Percentiles rank a stretch among this genome's conserved stretches.
Conservation (phyloP, 2,329 filamentous ascomycete genomes). For the Aurifilum marmelostoma region DNA sequence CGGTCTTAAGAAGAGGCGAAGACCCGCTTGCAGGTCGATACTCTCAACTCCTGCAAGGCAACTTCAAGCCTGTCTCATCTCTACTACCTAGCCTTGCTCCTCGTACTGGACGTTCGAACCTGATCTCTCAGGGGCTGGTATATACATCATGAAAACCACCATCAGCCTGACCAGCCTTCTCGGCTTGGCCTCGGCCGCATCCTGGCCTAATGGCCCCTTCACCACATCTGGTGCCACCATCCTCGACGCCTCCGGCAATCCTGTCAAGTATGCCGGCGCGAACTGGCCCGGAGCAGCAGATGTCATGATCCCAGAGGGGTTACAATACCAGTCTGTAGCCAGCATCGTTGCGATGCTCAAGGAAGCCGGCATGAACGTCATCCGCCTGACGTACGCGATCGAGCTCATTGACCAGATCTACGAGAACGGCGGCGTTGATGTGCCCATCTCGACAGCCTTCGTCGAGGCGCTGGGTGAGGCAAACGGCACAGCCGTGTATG, state of each 20-base stretch:
- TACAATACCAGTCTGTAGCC: constrained; percentile 55
- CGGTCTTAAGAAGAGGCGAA: not conserved
- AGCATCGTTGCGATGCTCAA: constrained; percentile 54
- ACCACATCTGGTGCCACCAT: constrained; percentile 33
- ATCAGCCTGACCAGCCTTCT: constrained; percentile 12
- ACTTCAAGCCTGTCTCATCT: not conserved
- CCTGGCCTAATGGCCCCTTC: constrained; percentile 30
- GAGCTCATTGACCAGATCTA: constrained; percentile 58
- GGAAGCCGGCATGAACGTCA: constrained; percentile 56
- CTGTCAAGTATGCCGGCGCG: constrained; percentile 49
- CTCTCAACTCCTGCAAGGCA: not conserved
- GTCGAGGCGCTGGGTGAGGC: constrained; percentile 45
- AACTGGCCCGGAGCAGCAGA: constrained; percentile 59
- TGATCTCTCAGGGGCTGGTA: not conserved
- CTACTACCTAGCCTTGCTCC: not conserved
- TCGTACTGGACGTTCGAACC: not conserved
- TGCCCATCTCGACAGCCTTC: constrained; percentile 43
- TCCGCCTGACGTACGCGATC: constrained; percentile 59
- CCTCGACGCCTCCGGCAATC: constrained; percentile 38
- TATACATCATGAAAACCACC: constrained; percentile 14
- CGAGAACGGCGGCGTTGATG: constrained; percentile 42
- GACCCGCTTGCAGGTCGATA: not conserved
- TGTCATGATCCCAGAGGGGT: constrained; percentile 60
- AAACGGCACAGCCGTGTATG: constrained; percentile 51
- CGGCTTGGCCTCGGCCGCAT: constrained; percentile 17